Evolutionary conservation across 495 filamentous ascomycete species (phyloP).

Genomic region (Viridothelium virens): DNA sequence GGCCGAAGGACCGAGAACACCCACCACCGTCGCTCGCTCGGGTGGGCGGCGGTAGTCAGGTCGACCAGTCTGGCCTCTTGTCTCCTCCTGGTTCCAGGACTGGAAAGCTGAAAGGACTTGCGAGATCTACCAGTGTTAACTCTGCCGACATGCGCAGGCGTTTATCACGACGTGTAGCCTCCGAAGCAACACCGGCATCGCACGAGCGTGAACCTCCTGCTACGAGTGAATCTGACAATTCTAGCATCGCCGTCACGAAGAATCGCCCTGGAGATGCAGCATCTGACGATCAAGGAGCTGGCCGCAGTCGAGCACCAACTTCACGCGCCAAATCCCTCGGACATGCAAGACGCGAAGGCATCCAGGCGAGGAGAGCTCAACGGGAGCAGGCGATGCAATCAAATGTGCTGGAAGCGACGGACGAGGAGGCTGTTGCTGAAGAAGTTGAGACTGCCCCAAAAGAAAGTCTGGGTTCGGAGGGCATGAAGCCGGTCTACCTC

Average conservation of each 20-base stretch:
- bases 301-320: conserved; percentile 47
- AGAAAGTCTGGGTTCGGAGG: conserved; percentile 52
- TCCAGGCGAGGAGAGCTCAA: conserved; percentile 69
- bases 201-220: conserved; percentile 46
- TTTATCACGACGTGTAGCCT: conserved; percentile 48
- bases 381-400: conserved; percentile 59
- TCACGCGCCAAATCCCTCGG: conserved; percentile 83
- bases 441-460: conserved; percentile 25
- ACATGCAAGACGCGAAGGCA: conserved; percentile 81
- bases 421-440: conserved; percentile 47
- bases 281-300: conserved; percentile 37
- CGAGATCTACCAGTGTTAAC: conserved; percentile 77
- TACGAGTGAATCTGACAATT: conserved; percentile 74
- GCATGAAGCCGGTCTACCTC: conserved; percentile 85
- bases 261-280: conserved; percentile 35
- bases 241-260: conserved; percentile 43
- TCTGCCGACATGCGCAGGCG: conserved; percentile 68
- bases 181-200: conserved; percentile 45
- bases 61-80: conserved; percentile 64
- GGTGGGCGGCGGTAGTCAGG: conserved; percentile 58
- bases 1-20: conserved; percentile 55
- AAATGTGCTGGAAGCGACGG: conserved; percentile 76
- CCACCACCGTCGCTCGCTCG: conserved; percentile 42
- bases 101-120: conserved; percentile 47
- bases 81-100: conserved; percentile 46